These are phyloP conservation scores for Sporothrix pseudoabietina DNA, from an alignment of 2,329 filamentous ascomycete species.

Conservation along the genomic window DNA sequence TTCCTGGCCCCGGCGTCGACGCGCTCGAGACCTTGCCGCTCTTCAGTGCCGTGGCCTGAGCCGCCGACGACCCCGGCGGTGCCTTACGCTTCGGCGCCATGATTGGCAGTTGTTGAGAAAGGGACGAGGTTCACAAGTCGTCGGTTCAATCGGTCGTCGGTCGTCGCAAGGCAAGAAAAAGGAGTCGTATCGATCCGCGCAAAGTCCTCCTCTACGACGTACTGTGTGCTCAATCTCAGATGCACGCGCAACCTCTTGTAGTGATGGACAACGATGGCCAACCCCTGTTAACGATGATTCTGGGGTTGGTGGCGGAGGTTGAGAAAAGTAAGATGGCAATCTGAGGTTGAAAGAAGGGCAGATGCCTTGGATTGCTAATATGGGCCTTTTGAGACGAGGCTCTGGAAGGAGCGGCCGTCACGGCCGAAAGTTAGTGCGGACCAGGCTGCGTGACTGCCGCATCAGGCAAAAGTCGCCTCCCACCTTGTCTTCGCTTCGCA, in stretches of 20 bases:
- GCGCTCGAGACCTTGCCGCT: constrained; percentile 58
- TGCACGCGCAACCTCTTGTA: neutral
- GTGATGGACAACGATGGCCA: neutral
- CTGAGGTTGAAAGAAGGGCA: neutral
- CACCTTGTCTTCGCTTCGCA: neutral
- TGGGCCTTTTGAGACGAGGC: neutral
- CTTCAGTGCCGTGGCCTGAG: constrained; percentile 52
- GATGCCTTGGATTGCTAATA: neutral
- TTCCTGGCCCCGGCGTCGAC: constrained; percentile 63
- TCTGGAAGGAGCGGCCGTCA: neutral
- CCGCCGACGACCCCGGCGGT: constrained; percentile 43
- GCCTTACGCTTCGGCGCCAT: constrained; percentile 78
- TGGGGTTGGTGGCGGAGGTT: constrained; percentile 2
- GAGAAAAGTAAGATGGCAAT: neutral
- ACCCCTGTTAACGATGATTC: neutral
- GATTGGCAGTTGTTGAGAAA: constrained; percentile 27
- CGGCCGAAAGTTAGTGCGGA: constrained; percentile 26
- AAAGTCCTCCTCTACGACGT: neutral
- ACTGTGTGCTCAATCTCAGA: neutral
- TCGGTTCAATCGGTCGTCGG: neutral
- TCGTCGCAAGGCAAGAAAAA: neutral
- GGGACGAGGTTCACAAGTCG: neutral
- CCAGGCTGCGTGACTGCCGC: neutral
- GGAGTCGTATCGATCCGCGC: neutral
- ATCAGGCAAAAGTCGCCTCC: neutral